Evolutionary conservation across 768 basidiomycete genomes (phyloP), one percentile per base, ranked within the genome.

Genomic region (Auriscalpium microsporum): DNA sequence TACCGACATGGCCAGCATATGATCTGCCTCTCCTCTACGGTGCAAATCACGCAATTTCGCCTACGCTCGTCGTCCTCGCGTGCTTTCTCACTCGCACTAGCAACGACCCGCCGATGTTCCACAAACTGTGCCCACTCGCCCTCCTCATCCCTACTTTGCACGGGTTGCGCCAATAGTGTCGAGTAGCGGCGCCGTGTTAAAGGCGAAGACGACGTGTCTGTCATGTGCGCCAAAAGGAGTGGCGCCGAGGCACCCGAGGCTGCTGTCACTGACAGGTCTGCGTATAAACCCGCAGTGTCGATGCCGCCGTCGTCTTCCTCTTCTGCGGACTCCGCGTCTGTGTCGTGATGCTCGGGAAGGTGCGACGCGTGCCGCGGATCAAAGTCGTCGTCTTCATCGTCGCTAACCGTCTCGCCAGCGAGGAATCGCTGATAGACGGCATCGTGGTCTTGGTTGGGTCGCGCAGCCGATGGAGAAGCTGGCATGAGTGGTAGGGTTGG

Each of bases 1-100:
- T 55, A 87, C 84, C 87, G 79, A 66, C 87, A 90, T n/a, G 87
- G 87, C 87, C 87, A 90, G 62, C 86, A 90, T 50, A 90, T 86
- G 55, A 90, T 78, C 63, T 86, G 80, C 49, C 87, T 71, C 28
- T 76, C 71, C 55, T 84, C 83, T n/a, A 72, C 71, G 28, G 82
- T 86, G 61, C 87, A 90, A 49, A 90, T 77, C 6, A 90, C 87
- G 63, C 88, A 90, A 28, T 69, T 64, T 28, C 71, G 62, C 55
- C 72, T 45, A 50, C 59, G 59, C 44, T 72, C 60, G 56, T 62
- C 60, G 45, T 56, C 48, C 45, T 56, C 33, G 7, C 51, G 33
- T 37, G 17, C 21, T 50, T 48, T 45, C 50, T 34, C 48, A n/a
- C 28, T 36, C 14, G 23, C n/a, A 52, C 53, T 42, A 56, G 49